Conservation (phyloP, 2,329 filamentous ascomycete species). For the Coniochaeta sp. region DNA sequence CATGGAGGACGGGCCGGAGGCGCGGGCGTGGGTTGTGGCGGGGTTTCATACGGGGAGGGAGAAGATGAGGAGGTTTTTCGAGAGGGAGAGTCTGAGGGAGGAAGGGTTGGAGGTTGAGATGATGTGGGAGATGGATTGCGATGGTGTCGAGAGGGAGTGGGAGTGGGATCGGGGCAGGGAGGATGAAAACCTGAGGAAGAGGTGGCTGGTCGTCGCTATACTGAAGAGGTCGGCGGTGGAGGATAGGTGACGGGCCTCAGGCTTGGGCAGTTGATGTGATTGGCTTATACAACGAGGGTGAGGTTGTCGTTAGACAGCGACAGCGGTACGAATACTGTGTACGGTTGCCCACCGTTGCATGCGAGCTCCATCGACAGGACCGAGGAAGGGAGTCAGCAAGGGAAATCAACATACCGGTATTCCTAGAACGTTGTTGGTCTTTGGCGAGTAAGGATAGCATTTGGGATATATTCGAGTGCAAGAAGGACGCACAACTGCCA, state of each 20-base stretch:
- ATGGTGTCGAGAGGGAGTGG: slow-evolving; percentile 58
- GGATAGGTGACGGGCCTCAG: neutral
- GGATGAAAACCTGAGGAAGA: slow-evolving; percentile 55
- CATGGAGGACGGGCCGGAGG: slow-evolving; percentile 34
- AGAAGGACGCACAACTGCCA: too few relatives aligned
- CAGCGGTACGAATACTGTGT: too few relatives aligned
- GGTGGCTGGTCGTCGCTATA: slow-evolving; percentile 60
- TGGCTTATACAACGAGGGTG: too few relatives aligned
- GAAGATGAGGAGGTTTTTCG: slow-evolving; percentile 62
- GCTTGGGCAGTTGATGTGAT: too few relatives aligned
- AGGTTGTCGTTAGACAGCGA: too few relatives aligned
- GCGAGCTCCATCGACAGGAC: too few relatives aligned
- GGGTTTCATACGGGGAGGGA: slow-evolving; percentile 66
- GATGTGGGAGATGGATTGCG: slow-evolving; percentile 63
- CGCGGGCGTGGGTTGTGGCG: slow-evolving; percentile 57
- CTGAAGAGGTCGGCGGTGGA: slow-evolving; percentile 32
- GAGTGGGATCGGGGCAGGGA: slow-evolving; percentile 51
- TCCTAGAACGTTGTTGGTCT: too few relatives aligned
- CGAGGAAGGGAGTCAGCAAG: too few relatives aligned
- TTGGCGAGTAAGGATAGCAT: too few relatives aligned
- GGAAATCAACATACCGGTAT: too few relatives aligned
- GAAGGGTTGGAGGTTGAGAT: slow-evolving; percentile 53
- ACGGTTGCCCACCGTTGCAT: too few relatives aligned
- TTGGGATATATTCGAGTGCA: too few relatives aligned
- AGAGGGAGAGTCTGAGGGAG: slow-evolving; percentile 32